Evolutionary conservation across 257 asterid genomes (phyloP).

Genomic region (Scutellaria baicalensis): DNA sequence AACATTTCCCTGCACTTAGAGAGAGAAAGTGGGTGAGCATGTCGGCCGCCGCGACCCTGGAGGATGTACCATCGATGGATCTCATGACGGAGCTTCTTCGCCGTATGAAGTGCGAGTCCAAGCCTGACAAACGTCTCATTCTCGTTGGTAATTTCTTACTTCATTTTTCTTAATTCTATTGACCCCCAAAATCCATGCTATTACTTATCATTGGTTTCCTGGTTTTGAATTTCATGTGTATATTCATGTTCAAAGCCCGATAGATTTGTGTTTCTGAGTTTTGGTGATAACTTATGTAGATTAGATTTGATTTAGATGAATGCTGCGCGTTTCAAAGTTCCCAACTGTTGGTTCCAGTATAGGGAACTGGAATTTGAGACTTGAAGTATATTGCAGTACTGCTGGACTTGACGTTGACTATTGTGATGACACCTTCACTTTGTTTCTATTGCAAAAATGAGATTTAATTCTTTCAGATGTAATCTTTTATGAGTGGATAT

Average conservation of each 20-base stretch:
- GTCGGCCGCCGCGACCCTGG: constrained; percentile 38
- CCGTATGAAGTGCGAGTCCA: constrained; percentile 64
- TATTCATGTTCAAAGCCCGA: too few species aligned
- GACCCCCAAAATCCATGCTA: background rate
- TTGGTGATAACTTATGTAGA: background rate
- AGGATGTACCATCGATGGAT: constrained; percentile 61
- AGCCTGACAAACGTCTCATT: constrained; percentile 84
- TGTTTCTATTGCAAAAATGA: background rate
- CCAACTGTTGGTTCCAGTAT: background rate
- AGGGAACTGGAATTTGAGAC: background rate
- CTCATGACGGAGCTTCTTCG: constrained; percentile 80
- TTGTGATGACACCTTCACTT: background rate
- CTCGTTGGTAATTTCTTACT: constrained; percentile 43
- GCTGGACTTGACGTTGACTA: constrained; percentile 1
- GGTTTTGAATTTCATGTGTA: background rate
- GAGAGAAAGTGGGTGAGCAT: constrained; percentile 9
- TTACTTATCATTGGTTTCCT: background rate
- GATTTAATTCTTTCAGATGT: constrained; percentile 3
- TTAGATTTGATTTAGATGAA: constrained; percentile 1
- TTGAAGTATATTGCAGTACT: background rate
- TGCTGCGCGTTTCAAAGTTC: background rate
- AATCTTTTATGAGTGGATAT: background rate
- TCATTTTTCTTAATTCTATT: background rate
- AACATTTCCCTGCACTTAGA: background rate
- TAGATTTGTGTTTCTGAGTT: background rate